Percentiles rank a stretch among this genome's conserved stretches.
phyloP scores from a whole-genome alignment of 495 filamentous ascomycete genomes.

The Aspergillus saccharolyticus region DNA sequence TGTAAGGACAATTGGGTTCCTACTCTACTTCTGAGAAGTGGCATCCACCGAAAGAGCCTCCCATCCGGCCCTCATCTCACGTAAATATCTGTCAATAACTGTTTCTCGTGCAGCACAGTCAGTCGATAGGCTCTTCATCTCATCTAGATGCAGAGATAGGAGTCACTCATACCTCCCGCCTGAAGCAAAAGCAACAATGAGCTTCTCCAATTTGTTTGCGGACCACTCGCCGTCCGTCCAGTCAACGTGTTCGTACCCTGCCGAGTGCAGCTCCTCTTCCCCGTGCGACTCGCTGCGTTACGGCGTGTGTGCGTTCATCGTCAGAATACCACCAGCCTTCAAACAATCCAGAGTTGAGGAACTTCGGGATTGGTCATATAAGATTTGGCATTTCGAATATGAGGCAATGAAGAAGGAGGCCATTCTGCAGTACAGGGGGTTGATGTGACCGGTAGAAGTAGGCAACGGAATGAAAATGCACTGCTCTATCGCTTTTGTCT shows the following conservation, averaged over 20 bases:
- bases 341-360: conserved; percentile 43
- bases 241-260: background rate
- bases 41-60: background rate
- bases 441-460: too few relatives aligned
- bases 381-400: conserved; percentile 31
- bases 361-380: too few relatives aligned
- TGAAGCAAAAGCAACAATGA: background rate
- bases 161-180: background rate
- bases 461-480: too few relatives aligned
- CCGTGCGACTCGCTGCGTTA: background rate
- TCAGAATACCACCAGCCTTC: conserved; percentile 51
- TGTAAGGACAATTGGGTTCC: conserved; percentile 35
- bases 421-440: too few relatives aligned
- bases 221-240: background rate
- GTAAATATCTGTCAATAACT: background rate
- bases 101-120: background rate
- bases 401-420: too few relatives aligned
- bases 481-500: too few relatives aligned
- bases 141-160: background rate
- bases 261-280: background rate
- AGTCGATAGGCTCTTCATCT: background rate
- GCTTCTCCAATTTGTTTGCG: background rate
- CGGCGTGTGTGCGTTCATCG: conserved; percentile 42
- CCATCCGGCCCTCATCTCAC: background rate
- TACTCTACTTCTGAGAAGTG: background rate